These are phyloP conservation scores for Naegleria gruberi DNA, from an alignment of 208 protist species.

Conservation along the genomic window DNA sequence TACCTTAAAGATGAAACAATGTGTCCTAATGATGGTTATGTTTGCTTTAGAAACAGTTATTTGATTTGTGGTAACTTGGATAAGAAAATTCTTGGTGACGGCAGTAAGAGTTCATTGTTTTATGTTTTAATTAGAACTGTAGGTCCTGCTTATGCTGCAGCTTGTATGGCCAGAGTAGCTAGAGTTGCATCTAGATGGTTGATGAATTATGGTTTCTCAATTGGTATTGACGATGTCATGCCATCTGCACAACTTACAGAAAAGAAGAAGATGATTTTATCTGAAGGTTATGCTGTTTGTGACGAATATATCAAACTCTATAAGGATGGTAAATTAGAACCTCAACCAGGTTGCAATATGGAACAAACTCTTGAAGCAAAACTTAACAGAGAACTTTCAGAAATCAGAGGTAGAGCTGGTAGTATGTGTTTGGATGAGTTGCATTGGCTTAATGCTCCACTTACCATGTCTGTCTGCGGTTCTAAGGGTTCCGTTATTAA, in stretches of 20 bases:
- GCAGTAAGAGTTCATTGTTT: slow-evolving; percentile 87
- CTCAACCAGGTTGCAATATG: slow-evolving; percentile 82
- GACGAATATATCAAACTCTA: slow-evolving; percentile 81
- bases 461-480: slow-evolving; percentile 98
- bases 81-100: slow-evolving; percentile 87
- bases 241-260: slow-evolving; percentile 72
- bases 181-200: slow-evolving; percentile 82
- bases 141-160: slow-evolving; percentile 65
- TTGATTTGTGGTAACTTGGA: slow-evolving; percentile 92
- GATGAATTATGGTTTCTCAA: slow-evolving; percentile 95
- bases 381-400: slow-evolving; percentile 88
- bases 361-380: slow-evolving; percentile 84
- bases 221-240: slow-evolving; percentile 95
- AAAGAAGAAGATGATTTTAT: slow-evolving; percentile 81
- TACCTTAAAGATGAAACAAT: slow-evolving; percentile 59
- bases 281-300: slow-evolving; percentile 76
- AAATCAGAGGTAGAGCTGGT: slow-evolving; percentile 93
- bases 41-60: slow-evolving; percentile 79
- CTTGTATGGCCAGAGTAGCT: slow-evolving; percentile 86
- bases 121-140: slow-evolving; percentile 80
- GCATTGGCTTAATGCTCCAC: slow-evolving; percentile 83
- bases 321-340: slow-evolving; percentile 72
- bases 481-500: slow-evolving; percentile 97
- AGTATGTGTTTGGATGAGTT: slow-evolving; percentile 87
- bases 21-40: slow-evolving; percentile 77